Evolutionary conservation across 83 land plant genomes (phyloP).

Genomic region (Larix sibirica): DNA sequence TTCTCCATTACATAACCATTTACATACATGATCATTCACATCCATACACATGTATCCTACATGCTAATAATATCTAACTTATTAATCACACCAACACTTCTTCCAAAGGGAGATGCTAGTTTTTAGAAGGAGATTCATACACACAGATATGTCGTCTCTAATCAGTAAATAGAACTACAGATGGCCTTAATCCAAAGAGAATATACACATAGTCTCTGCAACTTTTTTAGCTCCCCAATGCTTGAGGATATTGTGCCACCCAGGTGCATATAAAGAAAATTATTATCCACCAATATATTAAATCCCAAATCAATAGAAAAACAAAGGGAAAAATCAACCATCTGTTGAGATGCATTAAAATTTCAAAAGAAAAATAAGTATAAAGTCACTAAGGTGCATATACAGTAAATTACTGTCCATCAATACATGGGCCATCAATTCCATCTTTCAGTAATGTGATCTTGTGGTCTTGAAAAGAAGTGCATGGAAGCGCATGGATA

Average conservation of each 20-base stretch:
- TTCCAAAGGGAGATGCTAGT: not conserved
- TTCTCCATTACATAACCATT: not conserved
- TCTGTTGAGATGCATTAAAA: not conserved
- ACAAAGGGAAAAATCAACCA: not conserved
- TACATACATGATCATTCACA: not conserved
- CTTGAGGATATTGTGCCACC: slow-evolving; percentile 59
- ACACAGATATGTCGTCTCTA: not conserved
- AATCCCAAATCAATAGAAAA: not conserved
- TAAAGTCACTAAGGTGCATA: slow-evolving; percentile 2
- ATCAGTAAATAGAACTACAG: not conserved
- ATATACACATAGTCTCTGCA: no score
- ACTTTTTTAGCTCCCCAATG: slow-evolving; percentile 48
- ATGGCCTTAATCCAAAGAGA: no score
- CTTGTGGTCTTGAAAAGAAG: no score
- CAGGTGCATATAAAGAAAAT: slow-evolving; percentile 59
- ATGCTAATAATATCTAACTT: not conserved
- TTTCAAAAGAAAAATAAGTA: not conserved
- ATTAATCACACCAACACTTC: not conserved
- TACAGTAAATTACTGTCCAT: no score
- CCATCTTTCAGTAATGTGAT: no score
- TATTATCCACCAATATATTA: slow-evolving; percentile 31
- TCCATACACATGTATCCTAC: not conserved
- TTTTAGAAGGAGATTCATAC: not conserved
- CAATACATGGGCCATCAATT: no score
- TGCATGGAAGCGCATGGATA: no score